phyloP scores from a whole-genome alignment of 2,329 filamentous ascomycete genomes.

The Cladophialophora psammophila region DNA sequence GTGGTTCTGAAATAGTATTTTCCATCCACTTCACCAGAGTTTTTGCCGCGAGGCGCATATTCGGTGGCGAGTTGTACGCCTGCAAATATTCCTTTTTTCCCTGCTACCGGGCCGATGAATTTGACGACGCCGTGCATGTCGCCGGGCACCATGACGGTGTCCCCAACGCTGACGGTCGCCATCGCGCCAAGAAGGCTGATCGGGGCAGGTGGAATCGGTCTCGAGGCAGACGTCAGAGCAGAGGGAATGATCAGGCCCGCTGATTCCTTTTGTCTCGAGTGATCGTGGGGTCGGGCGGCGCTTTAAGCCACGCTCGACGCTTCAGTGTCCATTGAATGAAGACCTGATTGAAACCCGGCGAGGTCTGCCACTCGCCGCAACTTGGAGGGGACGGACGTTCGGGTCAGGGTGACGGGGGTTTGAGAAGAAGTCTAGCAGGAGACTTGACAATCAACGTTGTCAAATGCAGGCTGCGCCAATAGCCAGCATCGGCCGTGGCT shows the following conservation, averaged over 20 bases:
- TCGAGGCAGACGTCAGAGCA: neutral
- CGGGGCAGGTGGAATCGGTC: neutral
- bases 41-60: constrained; percentile 86
- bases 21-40: constrained; percentile 93
- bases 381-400: neutral
- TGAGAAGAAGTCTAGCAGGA: neutral
- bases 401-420: neutral
- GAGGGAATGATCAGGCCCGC: neutral
- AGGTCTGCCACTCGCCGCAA: neutral
- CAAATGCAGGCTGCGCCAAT: neutral
- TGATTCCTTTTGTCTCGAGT: neutral
- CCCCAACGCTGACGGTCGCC: constrained; percentile 38
- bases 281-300: neutral
- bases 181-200: constrained; percentile 25
- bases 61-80: constrained; percentile 87
- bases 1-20: constrained; percentile 81
- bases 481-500: neutral
- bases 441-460: neutral
- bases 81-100: constrained; percentile 89
- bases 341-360: neutral
- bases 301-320: constrained; percentile 1
- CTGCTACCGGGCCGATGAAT: constrained; percentile 84
- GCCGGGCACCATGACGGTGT: constrained; percentile 56
- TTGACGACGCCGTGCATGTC: constrained; percentile 90
- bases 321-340: neutral